These are phyloP conservation scores for Hypericum androsaemum DNA, from an alignment of 345 rosid genomes.

Conservation along the genomic window DNA sequence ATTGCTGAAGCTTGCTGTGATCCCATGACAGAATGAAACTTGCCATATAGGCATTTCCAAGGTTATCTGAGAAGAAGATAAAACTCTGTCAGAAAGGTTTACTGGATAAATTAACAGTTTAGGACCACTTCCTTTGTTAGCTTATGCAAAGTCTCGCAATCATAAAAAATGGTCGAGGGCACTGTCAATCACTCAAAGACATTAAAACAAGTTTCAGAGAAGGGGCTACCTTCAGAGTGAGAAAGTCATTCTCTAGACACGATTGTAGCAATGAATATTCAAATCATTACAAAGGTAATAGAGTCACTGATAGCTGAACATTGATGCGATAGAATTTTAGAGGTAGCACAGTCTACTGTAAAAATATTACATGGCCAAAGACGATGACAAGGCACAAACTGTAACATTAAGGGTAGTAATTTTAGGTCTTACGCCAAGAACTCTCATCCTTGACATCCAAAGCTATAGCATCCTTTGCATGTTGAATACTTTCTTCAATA, in stretches of 20 bases:
- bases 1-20: slow-evolving; percentile 51
- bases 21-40: slow-evolving; percentile 65
- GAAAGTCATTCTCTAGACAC: too few relatives aligned
- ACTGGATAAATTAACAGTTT: not conserved
- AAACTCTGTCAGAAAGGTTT: slow-evolving; percentile 6
- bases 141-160: not conserved
- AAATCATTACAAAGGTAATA: too few relatives aligned
- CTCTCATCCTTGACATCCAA: slow-evolving; percentile 71
- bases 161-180: not conserved
- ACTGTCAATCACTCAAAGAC: too few relatives aligned
- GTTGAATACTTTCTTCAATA: slow-evolving; percentile 56
- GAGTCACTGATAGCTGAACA: too few relatives aligned
- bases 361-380: not conserved
- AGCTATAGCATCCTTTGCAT: slow-evolving; percentile 62
- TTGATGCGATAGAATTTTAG: too few relatives aligned
- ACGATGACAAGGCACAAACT: slow-evolving; percentile 1
- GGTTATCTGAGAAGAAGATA: slow-evolving; percentile 42
- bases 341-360: slow-evolving; percentile 1
- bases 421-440: slow-evolving; percentile 56
- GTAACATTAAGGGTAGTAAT: not conserved
- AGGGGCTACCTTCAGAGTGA: too few relatives aligned
- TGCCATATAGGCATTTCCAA: slow-evolving; percentile 68
- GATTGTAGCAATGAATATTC: too few relatives aligned
- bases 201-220: too few relatives aligned
- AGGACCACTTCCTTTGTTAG: slow-evolving; percentile 1